phyloP scores from a whole-genome alignment of 345 rosid genomes.

The Eucalyptus viminalis region DNA sequence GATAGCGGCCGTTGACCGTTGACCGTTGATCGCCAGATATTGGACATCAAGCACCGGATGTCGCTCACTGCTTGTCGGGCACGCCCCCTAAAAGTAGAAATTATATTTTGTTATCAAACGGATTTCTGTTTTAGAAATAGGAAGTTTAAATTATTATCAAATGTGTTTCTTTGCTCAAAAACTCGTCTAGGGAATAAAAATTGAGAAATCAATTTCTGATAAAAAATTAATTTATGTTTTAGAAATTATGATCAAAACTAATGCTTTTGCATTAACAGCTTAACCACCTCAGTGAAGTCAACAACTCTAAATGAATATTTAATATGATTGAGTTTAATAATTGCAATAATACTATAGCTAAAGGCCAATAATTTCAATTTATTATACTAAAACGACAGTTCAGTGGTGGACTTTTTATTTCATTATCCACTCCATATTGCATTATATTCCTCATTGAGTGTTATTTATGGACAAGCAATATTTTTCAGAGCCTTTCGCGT shows the following conservation, averaged over 20 bases:
- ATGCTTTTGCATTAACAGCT: background rate
- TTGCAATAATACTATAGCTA: background rate
- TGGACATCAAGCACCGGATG: fast-evolving
- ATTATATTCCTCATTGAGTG: background rate
- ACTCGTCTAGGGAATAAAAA: fast-evolving
- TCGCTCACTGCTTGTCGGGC: fast-evolving
- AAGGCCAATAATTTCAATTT: background rate
- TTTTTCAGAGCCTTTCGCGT: background rate
- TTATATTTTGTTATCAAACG: too few relatives aligned
- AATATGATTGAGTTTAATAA: background rate
- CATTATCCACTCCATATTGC: background rate
- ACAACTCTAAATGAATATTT: background rate
- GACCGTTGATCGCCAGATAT: fast-evolving
- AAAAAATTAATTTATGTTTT: fast-evolving
- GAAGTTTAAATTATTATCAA: too few relatives aligned
- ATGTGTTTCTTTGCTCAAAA: fast-evolving
- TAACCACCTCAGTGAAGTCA: background rate
- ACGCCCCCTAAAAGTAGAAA: too few relatives aligned
- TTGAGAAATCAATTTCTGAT: fast-evolving
- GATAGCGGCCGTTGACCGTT: fast-evolving
- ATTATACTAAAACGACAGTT: background rate
- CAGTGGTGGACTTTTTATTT: background rate
- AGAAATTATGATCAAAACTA: too few relatives aligned
- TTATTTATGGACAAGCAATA: background rate
- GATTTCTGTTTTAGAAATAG: fast-evolving